Conservation (phyloP, 1,139 yeast species). For the Williopsis jadinii region DNA sequence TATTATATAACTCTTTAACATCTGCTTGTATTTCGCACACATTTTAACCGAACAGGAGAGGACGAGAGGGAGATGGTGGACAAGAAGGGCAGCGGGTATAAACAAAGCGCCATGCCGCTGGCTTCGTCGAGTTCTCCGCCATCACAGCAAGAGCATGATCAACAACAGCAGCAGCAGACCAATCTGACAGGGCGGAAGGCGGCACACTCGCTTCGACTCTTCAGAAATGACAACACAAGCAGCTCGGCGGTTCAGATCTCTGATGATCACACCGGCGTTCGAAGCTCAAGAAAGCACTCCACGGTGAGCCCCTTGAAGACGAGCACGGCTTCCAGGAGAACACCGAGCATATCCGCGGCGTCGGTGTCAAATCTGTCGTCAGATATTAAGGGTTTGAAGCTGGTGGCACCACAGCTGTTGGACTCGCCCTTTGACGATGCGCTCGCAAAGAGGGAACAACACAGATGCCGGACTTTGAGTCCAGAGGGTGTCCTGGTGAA, state of each 20-base stretch:
- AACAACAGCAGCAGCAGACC: not conserved
- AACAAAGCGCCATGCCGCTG: too few species aligned
- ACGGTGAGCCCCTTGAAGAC: too few species aligned
- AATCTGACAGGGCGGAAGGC: slow-evolving; percentile 37
- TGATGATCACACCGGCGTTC: too few species aligned
- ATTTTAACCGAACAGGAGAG: too few species aligned
- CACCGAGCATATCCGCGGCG: slow-evolving; percentile 6
- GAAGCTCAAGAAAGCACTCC: too few species aligned
- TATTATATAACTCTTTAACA: too few species aligned
- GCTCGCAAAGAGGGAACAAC: not conserved
- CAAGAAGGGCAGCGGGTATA: too few species aligned
- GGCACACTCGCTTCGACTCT: slow-evolving; percentile 42
- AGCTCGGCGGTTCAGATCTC: too few species aligned
- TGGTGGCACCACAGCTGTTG: slow-evolving; percentile 4
- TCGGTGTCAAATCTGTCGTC: slow-evolving; percentile 2
- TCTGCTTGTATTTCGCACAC: too few species aligned
- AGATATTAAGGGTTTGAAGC: slow-evolving; percentile 12
- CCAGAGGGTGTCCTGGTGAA: not conserved
- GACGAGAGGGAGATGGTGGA: too few species aligned
- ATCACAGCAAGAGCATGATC: too few species aligned
- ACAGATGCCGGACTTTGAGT: not conserved
- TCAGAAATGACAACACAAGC: slow-evolving; percentile 27
- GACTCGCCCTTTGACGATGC: slow-evolving; percentile 10
- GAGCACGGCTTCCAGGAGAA: not conserved
- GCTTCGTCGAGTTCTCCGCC: too few species aligned